phyloP scores from a whole-genome alignment of 345 rosid species.

The Cochlearia excelsa region DNA sequence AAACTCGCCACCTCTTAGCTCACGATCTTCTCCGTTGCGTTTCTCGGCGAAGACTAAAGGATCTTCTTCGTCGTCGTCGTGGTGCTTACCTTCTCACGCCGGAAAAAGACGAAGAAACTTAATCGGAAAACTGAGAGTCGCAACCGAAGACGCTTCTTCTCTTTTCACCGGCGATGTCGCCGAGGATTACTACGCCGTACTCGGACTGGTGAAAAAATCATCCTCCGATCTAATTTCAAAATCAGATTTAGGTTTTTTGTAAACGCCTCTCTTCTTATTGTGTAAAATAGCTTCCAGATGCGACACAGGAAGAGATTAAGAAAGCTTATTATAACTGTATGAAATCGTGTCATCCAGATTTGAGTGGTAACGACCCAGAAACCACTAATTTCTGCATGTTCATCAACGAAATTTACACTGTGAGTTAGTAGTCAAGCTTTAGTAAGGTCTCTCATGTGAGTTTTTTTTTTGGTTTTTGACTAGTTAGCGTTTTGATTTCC shows the following conservation, averaged over 20 bases:
- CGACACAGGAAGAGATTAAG: constrained; percentile 80
- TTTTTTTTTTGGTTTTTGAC: not conserved
- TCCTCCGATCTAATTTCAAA: not conserved
- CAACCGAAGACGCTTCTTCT: constrained; percentile 47
- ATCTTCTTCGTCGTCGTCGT: constrained; percentile 25
- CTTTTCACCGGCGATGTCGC: constrained; percentile 47
- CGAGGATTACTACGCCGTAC: constrained; percentile 81
- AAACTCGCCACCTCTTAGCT: constrained; percentile 36
- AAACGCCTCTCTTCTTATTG: not conserved
- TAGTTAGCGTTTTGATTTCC: constrained; percentile 32
- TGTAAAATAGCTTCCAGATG: constrained; percentile 66
- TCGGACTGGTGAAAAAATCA: constrained; percentile 62
- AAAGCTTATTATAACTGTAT: constrained; percentile 95
- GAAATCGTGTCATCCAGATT: constrained; percentile 95
- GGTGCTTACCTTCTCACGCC: constrained; percentile 33
- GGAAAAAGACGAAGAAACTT: constrained; percentile 34
- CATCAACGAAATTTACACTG: constrained; percentile 71
- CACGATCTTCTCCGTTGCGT: constrained; percentile 40
- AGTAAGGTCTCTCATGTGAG: not conserved
- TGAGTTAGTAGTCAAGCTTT: too few species aligned
- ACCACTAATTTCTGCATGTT: constrained; percentile 92
- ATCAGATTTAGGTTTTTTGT: not conserved
- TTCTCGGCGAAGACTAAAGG: constrained; percentile 30
- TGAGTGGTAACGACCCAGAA: constrained; percentile 78
- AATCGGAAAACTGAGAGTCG: constrained; percentile 49